Percentiles rank a stretch among this genome's conserved stretches.
These are phyloP conservation scores for Allium sativum DNA, from an alignment of 106 monocot genomes.

Conservation along the genomic window DNA sequence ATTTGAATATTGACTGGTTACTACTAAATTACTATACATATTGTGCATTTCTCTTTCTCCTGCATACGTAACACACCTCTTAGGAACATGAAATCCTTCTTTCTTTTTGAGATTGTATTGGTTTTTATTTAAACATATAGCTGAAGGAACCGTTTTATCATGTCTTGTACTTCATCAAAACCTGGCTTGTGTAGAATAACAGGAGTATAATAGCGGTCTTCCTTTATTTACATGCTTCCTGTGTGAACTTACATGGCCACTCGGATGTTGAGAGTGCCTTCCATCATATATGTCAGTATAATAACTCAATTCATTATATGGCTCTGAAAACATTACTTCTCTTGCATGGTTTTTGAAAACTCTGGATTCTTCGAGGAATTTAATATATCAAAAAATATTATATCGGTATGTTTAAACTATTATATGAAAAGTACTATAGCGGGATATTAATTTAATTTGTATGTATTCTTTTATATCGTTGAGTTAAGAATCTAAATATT, in stretches of 20 bases:
- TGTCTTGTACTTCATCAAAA: conserved; percentile 24
- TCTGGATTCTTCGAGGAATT: conserved; percentile 62
- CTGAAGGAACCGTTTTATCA: conserved; percentile 12
- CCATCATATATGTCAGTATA: conserved; percentile 16
- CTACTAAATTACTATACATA: conserved; percentile 11
- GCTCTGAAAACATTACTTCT: conserved; percentile 42
- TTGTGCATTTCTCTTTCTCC: conserved; percentile 23
- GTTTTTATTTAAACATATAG: conserved; percentile 8
- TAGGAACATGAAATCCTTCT: conserved; percentile 9
- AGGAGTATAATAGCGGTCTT: conserved; percentile 10
- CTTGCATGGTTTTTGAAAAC: conserved; percentile 42
- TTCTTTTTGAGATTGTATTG: conserved; percentile 11
- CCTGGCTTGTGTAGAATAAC: conserved; percentile 79
- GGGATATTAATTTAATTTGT: too few species aligned
- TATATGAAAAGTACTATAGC: too few species aligned
- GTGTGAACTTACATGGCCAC: not conserved
- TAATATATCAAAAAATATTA: too few species aligned
- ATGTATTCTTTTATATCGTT: too few species aligned
- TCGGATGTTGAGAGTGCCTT: conserved; percentile 1
- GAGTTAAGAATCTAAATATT: too few species aligned
- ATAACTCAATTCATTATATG: conserved; percentile 16
- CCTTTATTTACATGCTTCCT: conserved; percentile 17
- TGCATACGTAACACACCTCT: conserved; percentile 12
- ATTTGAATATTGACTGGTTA: conserved; percentile 8
- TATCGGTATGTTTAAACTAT: too few species aligned